phyloP scores from a whole-genome alignment of 108 stramenopile genomes.

The Nitzschia sp. region DNA sequence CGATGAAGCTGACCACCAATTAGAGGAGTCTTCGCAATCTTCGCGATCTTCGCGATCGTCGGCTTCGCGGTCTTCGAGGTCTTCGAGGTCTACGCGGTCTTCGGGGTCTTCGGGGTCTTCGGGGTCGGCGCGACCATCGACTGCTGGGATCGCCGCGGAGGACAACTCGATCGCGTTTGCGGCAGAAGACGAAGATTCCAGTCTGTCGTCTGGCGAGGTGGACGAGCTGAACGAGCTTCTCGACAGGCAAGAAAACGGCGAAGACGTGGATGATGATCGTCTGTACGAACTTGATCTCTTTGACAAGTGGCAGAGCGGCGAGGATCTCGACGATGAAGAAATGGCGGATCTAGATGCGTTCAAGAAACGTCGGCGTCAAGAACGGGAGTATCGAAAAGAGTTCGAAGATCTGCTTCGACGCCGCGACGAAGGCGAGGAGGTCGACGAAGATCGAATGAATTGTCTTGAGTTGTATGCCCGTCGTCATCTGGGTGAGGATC shows the following conservation, averaged over 20 bases:
- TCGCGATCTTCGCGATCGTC: not conserved
- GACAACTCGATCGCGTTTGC: too few relatives aligned
- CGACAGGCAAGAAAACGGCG: slow-evolving; percentile 22
- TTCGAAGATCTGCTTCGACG: slow-evolving; percentile 6
- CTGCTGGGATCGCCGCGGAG: too few relatives aligned
- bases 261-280: slow-evolving; percentile 17
- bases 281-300: slow-evolving; percentile 28
- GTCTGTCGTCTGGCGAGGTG: slow-evolving; percentile 13
- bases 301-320: slow-evolving; percentile 13
- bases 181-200: slow-evolving; percentile 6
- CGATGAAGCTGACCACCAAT: not conserved
- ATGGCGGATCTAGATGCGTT: slow-evolving; percentile 10
- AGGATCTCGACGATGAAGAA: slow-evolving; percentile 15
- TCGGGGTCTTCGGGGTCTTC: too few relatives aligned
- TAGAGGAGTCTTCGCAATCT: not conserved
- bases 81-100: not conserved
- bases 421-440: slow-evolving; percentile 6
- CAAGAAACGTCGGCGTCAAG: not conserved
- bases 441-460: slow-evolving; percentile 29
- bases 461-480: slow-evolving; percentile 18
- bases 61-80: not conserved
- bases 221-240: slow-evolving; percentile 24
- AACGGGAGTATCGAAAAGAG: slow-evolving; percentile 7
- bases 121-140: too few relatives aligned
- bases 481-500: slow-evolving; percentile 24